phyloP scores from a whole-genome alignment of 805 yeast species.

The Yarrowia sp. region DNA sequence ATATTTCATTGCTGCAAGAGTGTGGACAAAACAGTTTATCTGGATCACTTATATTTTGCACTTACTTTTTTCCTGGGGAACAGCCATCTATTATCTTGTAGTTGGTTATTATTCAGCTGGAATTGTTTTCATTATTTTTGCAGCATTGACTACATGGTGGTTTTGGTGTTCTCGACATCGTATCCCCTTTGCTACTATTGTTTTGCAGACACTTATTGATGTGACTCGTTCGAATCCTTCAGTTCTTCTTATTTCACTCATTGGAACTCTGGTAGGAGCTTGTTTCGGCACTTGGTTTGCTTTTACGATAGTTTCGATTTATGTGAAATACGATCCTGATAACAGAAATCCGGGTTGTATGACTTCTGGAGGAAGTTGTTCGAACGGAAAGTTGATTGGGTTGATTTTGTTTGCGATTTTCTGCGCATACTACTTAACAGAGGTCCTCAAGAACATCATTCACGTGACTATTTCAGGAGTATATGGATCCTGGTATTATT shows the following conservation, averaged over 20 bases:
- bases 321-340: slow-evolving; percentile 62
- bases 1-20: slow-evolving; percentile 60
- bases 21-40: slow-evolving; percentile 66
- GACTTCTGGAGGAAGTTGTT: slow-evolving; percentile 52
- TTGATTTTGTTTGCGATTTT: slow-evolving; percentile 70
- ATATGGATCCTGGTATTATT: slow-evolving; percentile 89
- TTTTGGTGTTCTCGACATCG: slow-evolving; percentile 70
- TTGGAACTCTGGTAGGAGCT: slow-evolving; percentile 60
- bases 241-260: slow-evolving; percentile 55
- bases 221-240: slow-evolving; percentile 75
- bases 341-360: slow-evolving; percentile 49
- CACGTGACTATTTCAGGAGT: slow-evolving; percentile 82
- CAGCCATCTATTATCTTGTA: slow-evolving; percentile 70
- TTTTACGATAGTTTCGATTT: slow-evolving; percentile 67
- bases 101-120: slow-evolving; percentile 76
- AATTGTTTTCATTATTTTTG: slow-evolving; percentile 65
- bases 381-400: slow-evolving; percentile 63
- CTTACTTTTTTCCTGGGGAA: slow-evolving; percentile 65
- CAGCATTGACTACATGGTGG: slow-evolving; percentile 61
- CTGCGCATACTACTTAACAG: slow-evolving; percentile 80
- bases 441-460: slow-evolving; percentile 74
- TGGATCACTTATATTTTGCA: slow-evolving; percentile 65
- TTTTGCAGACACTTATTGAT: slow-evolving; percentile 68
- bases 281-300: slow-evolving; percentile 66
- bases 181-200: slow-evolving; percentile 72